phyloP scores from a whole-genome alignment of 768 basidiomycete species.

The Mycena chlorophos region DNA sequence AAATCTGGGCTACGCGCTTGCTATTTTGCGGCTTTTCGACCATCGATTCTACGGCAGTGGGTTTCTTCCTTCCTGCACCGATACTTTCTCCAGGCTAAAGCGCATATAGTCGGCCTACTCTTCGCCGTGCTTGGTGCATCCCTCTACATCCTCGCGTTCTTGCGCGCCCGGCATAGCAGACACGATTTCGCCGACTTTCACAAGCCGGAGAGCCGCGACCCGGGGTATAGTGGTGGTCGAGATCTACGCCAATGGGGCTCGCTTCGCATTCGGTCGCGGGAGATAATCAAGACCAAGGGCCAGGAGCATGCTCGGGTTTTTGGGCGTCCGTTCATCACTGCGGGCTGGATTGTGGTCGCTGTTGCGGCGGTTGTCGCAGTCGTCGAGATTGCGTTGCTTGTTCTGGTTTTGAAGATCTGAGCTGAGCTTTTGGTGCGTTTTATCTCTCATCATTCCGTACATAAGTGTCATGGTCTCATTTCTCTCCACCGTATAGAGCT shows the following conservation, averaged over 20 bases:
- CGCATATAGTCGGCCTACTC: conserved; percentile 51
- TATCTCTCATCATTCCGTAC: too few species aligned
- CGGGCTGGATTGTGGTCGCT: conserved; percentile 71
- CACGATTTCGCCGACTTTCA: conserved; percentile 76
- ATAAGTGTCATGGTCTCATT: too few species aligned
- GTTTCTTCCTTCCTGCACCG: conserved; percentile 26
- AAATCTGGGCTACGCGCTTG: conserved; percentile 70
- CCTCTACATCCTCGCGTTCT: conserved; percentile 57
- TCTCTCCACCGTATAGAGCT: too few species aligned
- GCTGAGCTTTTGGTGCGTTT: too few species aligned
- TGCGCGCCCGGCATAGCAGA: conserved; percentile 63
- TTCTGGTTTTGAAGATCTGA: conserved; percentile 56
- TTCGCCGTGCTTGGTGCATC: conserved; percentile 63
- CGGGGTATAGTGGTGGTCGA: not conserved
- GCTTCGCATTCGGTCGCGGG: conserved; percentile 27
- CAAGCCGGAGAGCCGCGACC: conserved; percentile 30
- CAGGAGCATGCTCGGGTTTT: conserved; percentile 63
- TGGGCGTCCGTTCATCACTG: conserved; percentile 77
- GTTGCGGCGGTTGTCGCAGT: conserved; percentile 60
- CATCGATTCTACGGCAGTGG: conserved; percentile 68
- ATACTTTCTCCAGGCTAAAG: conserved; percentile 3
- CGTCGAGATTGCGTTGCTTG: conserved; percentile 66
- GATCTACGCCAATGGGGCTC: conserved; percentile 10
- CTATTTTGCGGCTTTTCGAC: conserved; percentile 81
- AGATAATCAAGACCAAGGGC: conserved; percentile 55